Evolutionary conservation across 306 rosid species (phyloP), one percentile per base, ranked within the genome.

Genomic region (Fragaria vesca): DNA sequence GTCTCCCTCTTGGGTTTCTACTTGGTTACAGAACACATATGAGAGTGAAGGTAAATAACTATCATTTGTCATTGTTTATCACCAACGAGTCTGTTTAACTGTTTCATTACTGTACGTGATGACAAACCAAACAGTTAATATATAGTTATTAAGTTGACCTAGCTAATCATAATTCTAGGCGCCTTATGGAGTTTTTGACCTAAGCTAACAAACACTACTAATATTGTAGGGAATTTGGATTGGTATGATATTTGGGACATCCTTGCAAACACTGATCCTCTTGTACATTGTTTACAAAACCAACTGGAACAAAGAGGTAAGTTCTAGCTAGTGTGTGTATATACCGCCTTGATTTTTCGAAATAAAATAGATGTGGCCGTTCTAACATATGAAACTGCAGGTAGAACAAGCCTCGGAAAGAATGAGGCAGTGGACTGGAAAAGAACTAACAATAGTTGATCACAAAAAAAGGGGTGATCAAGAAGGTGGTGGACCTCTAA

Each of bases 181-280:
- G 9, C n/a, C 68, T 40, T 30, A 5, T 28, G 30, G 40, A 21
- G 40, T 61, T 7, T 61, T 61, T 28, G 8, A 28, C 36, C 66
- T 61, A 17, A 15, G 66, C 12, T 71, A 30, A 71, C 52, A 18
- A 51, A 75, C 68, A 7, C 0, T 83, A 26, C 13, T 72, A 6
- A 36, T 36, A 7, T 81, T 88, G 78, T 66, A 95, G 99, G 99
- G 97, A 51, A 87, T 95, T 79, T 95, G 99, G 99, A 43, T 84
- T 70, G 99, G 99, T 72, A 95, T 95, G 99, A 91, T 95, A 28
- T 81, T 83, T 48, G 99, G 99, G 66, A 95, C 99, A 61, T 50
- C 82, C 57, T 86, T 95, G 79, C 98, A 95, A 81, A 95, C 99
- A 13, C 7, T 83, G 55, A 89, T 95, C 68, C 90, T 93, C 72